phyloP scores from a whole-genome alignment of 352 stramenopile genomes.

The Globisporangium barbulae region DNA sequence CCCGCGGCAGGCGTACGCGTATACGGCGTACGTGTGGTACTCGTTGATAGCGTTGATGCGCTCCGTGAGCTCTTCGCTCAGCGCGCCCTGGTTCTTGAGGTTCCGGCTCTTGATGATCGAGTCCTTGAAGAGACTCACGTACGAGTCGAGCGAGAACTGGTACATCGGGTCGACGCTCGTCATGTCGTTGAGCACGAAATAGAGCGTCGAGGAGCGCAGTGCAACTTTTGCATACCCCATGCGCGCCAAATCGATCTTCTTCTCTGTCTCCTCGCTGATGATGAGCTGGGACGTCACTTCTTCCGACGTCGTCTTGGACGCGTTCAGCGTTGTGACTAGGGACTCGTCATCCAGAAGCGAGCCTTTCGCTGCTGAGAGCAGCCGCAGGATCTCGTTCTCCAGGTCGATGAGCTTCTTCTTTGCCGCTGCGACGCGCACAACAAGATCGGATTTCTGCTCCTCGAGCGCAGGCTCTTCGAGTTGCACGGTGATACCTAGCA shows the following conservation, averaged over 20 bases:
- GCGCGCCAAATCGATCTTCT: conserved; percentile 93
- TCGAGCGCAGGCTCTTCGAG: conserved; percentile 93
- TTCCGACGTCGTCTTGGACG: conserved; percentile 93
- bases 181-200: conserved; percentile 96
- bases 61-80: conserved; percentile 82
- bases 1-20: conserved; percentile 93
- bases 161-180: conserved; percentile 96
- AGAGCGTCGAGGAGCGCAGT: conserved; percentile 92
- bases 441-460: conserved; percentile 92
- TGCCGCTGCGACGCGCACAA: conserved; percentile 87
- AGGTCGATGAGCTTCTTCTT: conserved; percentile 96
- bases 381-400: conserved; percentile 93
- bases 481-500: conserved; percentile 93
- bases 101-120: conserved; percentile 89
- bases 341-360: conserved; percentile 93
- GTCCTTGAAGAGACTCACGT: conserved; percentile 93
- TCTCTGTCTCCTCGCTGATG: conserved; percentile 93
- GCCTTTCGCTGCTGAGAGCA: conserved; percentile 90
- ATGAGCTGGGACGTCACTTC: conserved; percentile 92
- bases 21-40: conserved; percentile 95
- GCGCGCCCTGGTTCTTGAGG: conserved; percentile 72
- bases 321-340: conserved; percentile 94
- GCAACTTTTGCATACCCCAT: conserved; percentile 93
- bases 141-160: conserved; percentile 95
- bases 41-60: conserved; percentile 94